phyloP scores from a whole-genome alignment of 345 rosid genomes.

The Citrus cavaleriei region DNA sequence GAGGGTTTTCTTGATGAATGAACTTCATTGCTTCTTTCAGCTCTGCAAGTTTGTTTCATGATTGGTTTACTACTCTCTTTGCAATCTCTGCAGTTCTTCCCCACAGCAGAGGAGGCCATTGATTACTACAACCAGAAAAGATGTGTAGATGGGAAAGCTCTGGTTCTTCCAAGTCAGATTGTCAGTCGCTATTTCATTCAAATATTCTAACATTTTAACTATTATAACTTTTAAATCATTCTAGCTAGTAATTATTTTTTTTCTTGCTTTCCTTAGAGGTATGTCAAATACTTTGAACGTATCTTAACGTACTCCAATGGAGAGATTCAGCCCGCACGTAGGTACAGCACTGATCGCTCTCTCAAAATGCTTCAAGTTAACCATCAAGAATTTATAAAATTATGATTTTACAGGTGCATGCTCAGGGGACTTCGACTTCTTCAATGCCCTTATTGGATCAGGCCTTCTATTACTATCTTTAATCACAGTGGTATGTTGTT shows the following conservation, averaged over 20 bases:
- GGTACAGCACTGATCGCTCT: constrained; percentile 40
- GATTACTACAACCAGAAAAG: constrained; percentile 90
- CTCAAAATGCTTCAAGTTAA: constrained; percentile 8
- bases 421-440: constrained; percentile 89
- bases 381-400: constrained; percentile 2
- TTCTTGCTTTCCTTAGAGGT: constrained; percentile 47
- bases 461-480: constrained; percentile 78
- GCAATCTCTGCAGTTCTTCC: constrained; percentile 60
- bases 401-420: constrained; percentile 65
- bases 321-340: constrained; percentile 67
- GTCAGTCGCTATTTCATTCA: constrained; percentile 45
- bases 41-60: neutral
- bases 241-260: constrained; percentile 7
- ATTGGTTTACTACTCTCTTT: constrained; percentile 18
- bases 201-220: constrained; percentile 16
- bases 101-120: constrained; percentile 82
- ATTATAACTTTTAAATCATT: constrained; percentile 7
- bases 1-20: neutral
- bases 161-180: constrained; percentile 93
- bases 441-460: constrained; percentile 90
- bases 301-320: constrained; percentile 52
- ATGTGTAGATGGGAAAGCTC: constrained; percentile 87
- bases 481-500: constrained; percentile 66
- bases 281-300: constrained; percentile 73
- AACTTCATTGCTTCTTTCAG: neutral